Evolutionary conservation across 352 stramenopile species (phyloP).

Genomic region (Phytophthora boehmeriae): DNA sequence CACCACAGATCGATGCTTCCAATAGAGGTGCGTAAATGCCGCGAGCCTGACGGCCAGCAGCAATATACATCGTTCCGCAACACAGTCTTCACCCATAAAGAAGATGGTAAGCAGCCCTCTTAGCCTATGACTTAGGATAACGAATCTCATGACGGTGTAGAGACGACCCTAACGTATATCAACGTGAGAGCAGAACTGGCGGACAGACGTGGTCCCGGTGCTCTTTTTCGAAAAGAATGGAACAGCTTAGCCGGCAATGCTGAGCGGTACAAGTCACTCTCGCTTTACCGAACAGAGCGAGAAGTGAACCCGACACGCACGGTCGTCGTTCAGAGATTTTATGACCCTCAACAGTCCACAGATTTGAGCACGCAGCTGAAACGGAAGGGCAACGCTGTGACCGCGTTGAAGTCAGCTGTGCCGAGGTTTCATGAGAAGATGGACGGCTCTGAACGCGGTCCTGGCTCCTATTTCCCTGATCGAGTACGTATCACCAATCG

Average conservation of each 20-base stretch:
- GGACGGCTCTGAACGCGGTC: constrained; percentile 25
- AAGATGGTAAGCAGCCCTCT: constrained; percentile 21
- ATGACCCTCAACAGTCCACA: constrained; percentile 40
- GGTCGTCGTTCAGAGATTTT: constrained; percentile 50
- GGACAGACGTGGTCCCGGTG: constrained; percentile 35
- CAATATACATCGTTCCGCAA: constrained; percentile 57
- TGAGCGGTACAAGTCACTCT: constrained; percentile 18
- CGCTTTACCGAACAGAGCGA: constrained; percentile 46
- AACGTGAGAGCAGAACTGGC: constrained; percentile 13
- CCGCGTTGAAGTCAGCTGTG: constrained; percentile 48
- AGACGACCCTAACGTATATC: background rate
- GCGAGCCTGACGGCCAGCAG: constrained; percentile 41
- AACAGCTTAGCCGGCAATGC: constrained; percentile 44
- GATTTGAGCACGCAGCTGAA: constrained; percentile 37
- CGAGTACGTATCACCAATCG: constrained; percentile 29
- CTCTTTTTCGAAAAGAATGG: constrained; percentile 50
- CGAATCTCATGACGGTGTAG: background rate
- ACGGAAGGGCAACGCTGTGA: constrained; percentile 44
- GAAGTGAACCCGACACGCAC: constrained; percentile 55
- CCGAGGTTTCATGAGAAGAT: constrained; percentile 41
- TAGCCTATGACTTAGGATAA: no score
- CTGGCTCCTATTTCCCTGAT: constrained; percentile 53
- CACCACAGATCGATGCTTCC: constrained; percentile 23
- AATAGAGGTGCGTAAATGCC: constrained; percentile 50
- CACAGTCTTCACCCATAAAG: constrained; percentile 45